These are phyloP conservation scores for Boletus sp. DNA, from an alignment of 768 basidiomycete species.

Conservation along the genomic window DNA sequence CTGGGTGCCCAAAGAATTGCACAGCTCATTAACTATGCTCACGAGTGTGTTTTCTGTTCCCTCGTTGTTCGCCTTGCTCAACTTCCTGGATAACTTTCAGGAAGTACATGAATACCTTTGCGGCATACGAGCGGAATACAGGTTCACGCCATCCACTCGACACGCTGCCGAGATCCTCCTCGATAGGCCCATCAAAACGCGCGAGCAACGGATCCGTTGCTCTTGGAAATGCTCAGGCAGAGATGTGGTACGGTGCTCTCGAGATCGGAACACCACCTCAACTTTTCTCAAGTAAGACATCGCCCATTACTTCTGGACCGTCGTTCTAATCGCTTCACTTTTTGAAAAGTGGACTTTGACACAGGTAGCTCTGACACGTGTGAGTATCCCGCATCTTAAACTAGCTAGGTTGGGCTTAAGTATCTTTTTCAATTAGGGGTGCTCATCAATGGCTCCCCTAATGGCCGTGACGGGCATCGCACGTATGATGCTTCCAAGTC, in stretches of 20 bases:
- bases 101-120: conserved; percentile 41
- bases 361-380: conserved; percentile 48
- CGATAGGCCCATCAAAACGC: conserved; percentile 3
- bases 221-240: conserved; percentile 29
- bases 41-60: conserved; percentile 1
- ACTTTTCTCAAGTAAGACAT: conserved; percentile 34
- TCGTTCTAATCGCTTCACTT: neutral
- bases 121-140: conserved; percentile 41
- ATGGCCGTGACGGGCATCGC: conserved; percentile 26
- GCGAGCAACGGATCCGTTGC: conserved; percentile 15
- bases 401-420: neutral
- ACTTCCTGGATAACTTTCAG: conserved; percentile 19
- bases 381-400: conserved; percentile 1
- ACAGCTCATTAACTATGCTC: conserved; percentile 1
- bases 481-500: conserved; percentile 25
- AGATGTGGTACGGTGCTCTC: conserved; percentile 41
- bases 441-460: conserved; percentile 18
- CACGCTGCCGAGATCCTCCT: conserved; percentile 3
- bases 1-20: neutral
- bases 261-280: conserved; percentile 45
- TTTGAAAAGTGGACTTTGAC: conserved; percentile 42
- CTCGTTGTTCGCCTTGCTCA: neutral
- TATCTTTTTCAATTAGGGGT: conserved; percentile 30
- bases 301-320: neutral
- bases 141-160: conserved; percentile 33